These are phyloP conservation scores for Arthromyces matolae DNA, from an alignment of 768 basidiomycete genomes.

Conservation along the genomic window DNA sequence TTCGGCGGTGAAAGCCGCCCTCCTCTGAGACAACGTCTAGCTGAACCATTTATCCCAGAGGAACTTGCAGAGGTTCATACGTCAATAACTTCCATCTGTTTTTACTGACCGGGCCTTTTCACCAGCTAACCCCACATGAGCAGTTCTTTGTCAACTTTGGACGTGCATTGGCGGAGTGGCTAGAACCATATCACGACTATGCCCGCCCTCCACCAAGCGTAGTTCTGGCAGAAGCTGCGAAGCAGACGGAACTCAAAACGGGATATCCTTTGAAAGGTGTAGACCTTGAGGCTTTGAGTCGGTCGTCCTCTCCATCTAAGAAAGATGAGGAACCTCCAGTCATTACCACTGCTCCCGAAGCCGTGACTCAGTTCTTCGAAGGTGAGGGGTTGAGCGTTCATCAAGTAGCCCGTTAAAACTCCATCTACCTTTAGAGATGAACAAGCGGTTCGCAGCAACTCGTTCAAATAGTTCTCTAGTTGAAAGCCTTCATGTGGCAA, in stretches of 20 bases:
- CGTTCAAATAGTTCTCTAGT: constrained; percentile 40
- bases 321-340: constrained; percentile 71
- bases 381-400: constrained; percentile 30
- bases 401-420: not conserved
- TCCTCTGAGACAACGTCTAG: constrained; percentile 57
- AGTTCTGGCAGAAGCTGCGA: constrained; percentile 73
- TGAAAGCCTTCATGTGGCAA: constrained; percentile 68
- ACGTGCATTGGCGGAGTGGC: constrained; percentile 64
- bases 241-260: constrained; percentile 66
- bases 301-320: constrained; percentile 45
- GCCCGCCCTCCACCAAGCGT: constrained; percentile 65
- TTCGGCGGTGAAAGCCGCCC: constrained; percentile 44
- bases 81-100: not conserved
- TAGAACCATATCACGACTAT: constrained; percentile 73
- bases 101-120: not conserved
- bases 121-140: constrained; percentile 68
- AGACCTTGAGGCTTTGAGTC: constrained; percentile 42
- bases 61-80: constrained; percentile 50
- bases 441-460: constrained; percentile 44
- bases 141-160: constrained; percentile 54
- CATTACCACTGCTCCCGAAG: constrained; percentile 57
- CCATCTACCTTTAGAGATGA: constrained; percentile 42
- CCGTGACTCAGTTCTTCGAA: constrained; percentile 59
- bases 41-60: constrained; percentile 38
- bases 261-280: constrained; percentile 66